Conservation (phyloP, 495 filamentous ascomycete species). For the Sordaria brevicollis region DNA sequence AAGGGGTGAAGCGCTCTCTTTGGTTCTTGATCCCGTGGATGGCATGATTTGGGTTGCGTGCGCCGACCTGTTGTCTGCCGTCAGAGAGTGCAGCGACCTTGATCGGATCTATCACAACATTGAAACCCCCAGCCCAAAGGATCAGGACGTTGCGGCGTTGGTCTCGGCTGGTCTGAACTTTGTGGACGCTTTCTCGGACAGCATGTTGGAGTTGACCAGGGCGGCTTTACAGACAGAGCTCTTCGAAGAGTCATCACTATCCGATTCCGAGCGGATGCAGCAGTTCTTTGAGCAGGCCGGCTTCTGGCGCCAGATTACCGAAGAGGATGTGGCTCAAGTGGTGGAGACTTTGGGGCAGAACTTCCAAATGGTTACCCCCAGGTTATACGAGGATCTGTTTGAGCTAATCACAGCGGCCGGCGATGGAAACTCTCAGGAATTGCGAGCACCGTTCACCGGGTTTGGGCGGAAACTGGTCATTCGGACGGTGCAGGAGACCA, state of each 20-base stretch:
- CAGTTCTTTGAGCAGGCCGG: conserved; percentile 60
- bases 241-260: conserved; percentile 54
- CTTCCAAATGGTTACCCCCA: conserved; percentile 43
- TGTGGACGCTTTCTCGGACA: conserved; percentile 48
- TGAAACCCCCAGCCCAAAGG: conserved; percentile 18
- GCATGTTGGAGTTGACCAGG: conserved; percentile 48
- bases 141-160: conserved; percentile 32
- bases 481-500: conserved; percentile 66
- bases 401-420: conserved; percentile 29
- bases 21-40: conserved; percentile 59
- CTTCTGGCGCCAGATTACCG: conserved; percentile 61
- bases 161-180: conserved; percentile 53
- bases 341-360: conserved; percentile 46
- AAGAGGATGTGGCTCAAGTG: conserved; percentile 51
- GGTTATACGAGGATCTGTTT: conserved; percentile 39
- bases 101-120: conserved; percentile 60
- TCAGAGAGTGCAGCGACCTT: conserved; percentile 67
- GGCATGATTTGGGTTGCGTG: conserved; percentile 75
- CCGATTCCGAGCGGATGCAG: conserved; percentile 59
- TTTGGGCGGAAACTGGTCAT: conserved; percentile 67
- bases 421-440: conserved; percentile 26
- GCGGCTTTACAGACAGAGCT: conserved; percentile 55
- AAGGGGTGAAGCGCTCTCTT: conserved; percentile 63
- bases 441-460: conserved; percentile 42
- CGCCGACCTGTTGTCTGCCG: conserved; percentile 63